Conservation (phyloP, 2,329 filamentous ascomycete species). For the Juglanconis sp. region DNA sequence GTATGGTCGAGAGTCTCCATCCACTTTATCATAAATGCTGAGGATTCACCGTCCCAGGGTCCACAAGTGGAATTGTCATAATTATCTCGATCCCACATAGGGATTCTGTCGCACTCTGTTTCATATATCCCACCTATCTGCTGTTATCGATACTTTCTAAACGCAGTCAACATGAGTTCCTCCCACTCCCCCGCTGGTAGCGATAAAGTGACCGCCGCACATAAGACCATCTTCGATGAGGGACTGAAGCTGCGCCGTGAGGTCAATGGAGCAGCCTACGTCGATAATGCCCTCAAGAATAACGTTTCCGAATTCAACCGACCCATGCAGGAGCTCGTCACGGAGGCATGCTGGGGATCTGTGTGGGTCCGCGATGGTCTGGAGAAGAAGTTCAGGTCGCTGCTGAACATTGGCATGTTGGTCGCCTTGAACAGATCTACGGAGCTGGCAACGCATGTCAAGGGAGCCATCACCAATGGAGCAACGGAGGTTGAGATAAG, state of each 20-base stretch:
- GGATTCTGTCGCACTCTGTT: too few relatives aligned
- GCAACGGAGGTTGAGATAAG: slow-evolving; percentile 59
- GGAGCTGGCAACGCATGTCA: slow-evolving; percentile 60
- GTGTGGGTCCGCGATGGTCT: slow-evolving; percentile 63
- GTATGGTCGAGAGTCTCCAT: too few relatives aligned
- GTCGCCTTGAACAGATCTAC: slow-evolving; percentile 54
- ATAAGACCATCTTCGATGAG: slow-evolving; percentile 57
- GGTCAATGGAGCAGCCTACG: slow-evolving; percentile 61
- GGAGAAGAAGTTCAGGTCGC: slow-evolving; percentile 55
- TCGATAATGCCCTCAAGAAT: slow-evolving; percentile 53
- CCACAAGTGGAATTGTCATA: too few relatives aligned
- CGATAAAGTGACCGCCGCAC: slow-evolving; percentile 30
- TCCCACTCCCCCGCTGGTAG: slow-evolving; percentile 7
- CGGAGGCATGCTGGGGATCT: slow-evolving; percentile 62
- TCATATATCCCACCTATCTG: too few relatives aligned
- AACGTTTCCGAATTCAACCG: slow-evolving; percentile 56
- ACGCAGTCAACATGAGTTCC: slow-evolving; percentile 19
- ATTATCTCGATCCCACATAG: too few relatives aligned
- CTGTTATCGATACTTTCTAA: not conserved
- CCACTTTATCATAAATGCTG: too few relatives aligned
- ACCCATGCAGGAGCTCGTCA: slow-evolving; percentile 61
- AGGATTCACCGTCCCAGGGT: too few relatives aligned
- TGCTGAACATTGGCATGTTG: slow-evolving; percentile 63
- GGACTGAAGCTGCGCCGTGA: slow-evolving; percentile 58
- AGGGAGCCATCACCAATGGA: slow-evolving; percentile 62